These are phyloP conservation scores for Westerdykella ornata DNA, from an alignment of 2,329 filamentous ascomycete genomes.

Conservation along the genomic window DNA sequence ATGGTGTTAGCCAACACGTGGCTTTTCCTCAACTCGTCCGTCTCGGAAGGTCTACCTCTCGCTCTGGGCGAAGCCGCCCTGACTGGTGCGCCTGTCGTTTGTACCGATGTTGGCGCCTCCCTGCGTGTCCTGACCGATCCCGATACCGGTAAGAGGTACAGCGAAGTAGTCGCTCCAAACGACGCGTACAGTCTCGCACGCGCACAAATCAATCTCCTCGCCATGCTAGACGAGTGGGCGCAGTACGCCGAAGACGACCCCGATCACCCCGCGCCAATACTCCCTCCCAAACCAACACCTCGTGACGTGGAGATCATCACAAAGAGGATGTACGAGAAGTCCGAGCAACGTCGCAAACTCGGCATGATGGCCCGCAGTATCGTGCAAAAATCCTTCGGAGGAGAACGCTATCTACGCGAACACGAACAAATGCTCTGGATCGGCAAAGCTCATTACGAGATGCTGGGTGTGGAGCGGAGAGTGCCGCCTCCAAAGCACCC, in stretches of 20 bases:
- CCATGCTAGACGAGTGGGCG: conserved; percentile 56
- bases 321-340: conserved; percentile 55
- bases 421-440: conserved; percentile 50
- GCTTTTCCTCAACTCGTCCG: conserved; percentile 50
- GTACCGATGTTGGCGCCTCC: conserved; percentile 52
- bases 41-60: conserved; percentile 52
- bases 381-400: conserved; percentile 54
- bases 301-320: conserved; percentile 51
- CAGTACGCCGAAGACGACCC: conserved; percentile 50
- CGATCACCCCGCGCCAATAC: conserved; percentile 34
- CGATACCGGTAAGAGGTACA: conserved; percentile 45
- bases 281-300: conserved; percentile 45
- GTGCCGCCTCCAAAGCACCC: conserved; percentile 25
- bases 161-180: conserved; percentile 58
- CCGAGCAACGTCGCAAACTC: conserved; percentile 49
- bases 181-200: conserved; percentile 54
- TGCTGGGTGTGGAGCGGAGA: conserved; percentile 25
- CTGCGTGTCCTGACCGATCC: conserved; percentile 52
- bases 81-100: conserved; percentile 51
- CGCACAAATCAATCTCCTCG: conserved; percentile 57
- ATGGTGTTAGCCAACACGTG: conserved; percentile 40
- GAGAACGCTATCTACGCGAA: conserved; percentile 54
- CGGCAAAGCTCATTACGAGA: conserved; percentile 32
- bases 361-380: conserved; percentile 54
- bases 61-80: conserved; percentile 54